Evolutionary conservation across 176 grass and related monocot species (phyloP).

Genomic region (Aechmea fasciata): DNA sequence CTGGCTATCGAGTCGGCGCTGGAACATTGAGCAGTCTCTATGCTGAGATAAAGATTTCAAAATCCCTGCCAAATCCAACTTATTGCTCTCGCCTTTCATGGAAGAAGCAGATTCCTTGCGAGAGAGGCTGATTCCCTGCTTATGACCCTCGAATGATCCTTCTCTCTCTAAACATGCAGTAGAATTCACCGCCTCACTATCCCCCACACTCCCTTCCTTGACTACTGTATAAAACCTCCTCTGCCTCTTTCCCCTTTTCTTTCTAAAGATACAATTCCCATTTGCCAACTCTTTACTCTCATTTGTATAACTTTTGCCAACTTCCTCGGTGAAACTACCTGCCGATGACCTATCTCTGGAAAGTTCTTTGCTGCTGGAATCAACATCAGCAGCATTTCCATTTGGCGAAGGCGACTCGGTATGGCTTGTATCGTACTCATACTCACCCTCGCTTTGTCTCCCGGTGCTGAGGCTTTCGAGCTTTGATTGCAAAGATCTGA

Average conservation of each 20-base stretch:
- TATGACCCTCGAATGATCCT: conserved; percentile 33
- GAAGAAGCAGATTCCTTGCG: background rate
- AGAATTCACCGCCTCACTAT: conserved; percentile 36
- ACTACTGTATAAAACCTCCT: conserved; percentile 22
- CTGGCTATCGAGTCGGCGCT: conserved; percentile 60
- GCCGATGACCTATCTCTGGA: conserved; percentile 58
- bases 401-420: conserved; percentile 30
- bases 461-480: conserved; percentile 52
- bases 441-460: conserved; percentile 30
- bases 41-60: conserved; percentile 52
- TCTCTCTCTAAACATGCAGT: conserved; percentile 28
- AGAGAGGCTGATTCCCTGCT: background rate
- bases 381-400: conserved; percentile 34
- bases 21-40: conserved; percentile 56
- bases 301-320: conserved; percentile 22
- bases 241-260: conserved; percentile 58
- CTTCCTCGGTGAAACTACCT: conserved; percentile 58
- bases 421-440: conserved; percentile 29
- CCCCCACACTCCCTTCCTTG: conserved; percentile 22
- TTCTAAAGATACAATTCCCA: conserved; percentile 55
- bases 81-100: conserved; percentile 11
- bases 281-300: conserved; percentile 7
- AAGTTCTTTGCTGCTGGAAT: conserved; percentile 43
- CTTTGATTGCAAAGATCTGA: conserved; percentile 69
- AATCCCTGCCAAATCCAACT: conserved; percentile 38